These are phyloP conservation scores for Metarhizium album DNA, from an alignment of 2,329 filamentous ascomycete species.

Conservation along the genomic window DNA sequence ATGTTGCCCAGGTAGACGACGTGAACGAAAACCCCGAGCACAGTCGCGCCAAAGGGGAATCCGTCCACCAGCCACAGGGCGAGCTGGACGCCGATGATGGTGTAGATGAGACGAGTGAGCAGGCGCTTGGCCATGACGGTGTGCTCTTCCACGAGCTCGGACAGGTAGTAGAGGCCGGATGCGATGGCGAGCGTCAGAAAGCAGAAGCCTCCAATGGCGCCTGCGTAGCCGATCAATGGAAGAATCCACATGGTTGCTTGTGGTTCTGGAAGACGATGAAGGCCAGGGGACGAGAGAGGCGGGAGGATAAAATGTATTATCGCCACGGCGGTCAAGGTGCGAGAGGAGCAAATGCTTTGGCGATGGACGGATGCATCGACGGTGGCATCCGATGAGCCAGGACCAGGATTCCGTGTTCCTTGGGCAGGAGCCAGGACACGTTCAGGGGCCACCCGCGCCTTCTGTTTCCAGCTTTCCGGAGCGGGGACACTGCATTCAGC, in stretches of 20 bases:
- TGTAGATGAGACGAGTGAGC: slow-evolving; percentile 77
- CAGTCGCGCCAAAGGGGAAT: slow-evolving; percentile 67
- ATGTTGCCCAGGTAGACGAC: slow-evolving; percentile 84
- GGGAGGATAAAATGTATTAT: not conserved
- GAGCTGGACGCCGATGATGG: slow-evolving; percentile 61
- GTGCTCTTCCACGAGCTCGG: slow-evolving; percentile 95
- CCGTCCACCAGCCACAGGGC: slow-evolving; percentile 71
- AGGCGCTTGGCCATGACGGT: slow-evolving; percentile 84
- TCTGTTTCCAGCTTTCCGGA: too few relatives aligned
- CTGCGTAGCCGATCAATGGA: slow-evolving; percentile 80
- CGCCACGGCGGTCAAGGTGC: not conserved
- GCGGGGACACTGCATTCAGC: not conserved
- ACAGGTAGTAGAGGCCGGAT: slow-evolving; percentile 96
- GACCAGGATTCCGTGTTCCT: too few relatives aligned
- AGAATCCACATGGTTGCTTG: slow-evolving; percentile 74
- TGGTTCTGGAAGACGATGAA: not conserved
- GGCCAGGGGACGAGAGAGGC: not conserved
- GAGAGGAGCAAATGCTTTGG: not conserved
- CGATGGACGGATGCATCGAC: too few relatives aligned
- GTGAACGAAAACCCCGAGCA: slow-evolving; percentile 71
- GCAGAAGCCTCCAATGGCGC: slow-evolving; percentile 77
- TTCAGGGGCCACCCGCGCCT: slow-evolving; percentile 5
- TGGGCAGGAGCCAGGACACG: slow-evolving; percentile 11
- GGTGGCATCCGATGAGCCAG: too few relatives aligned
- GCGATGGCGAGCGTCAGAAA: slow-evolving; percentile 95